Conservation (phyloP, 1,139 yeast genomes). For the Schizosaccharomyces versatilis region DNA sequence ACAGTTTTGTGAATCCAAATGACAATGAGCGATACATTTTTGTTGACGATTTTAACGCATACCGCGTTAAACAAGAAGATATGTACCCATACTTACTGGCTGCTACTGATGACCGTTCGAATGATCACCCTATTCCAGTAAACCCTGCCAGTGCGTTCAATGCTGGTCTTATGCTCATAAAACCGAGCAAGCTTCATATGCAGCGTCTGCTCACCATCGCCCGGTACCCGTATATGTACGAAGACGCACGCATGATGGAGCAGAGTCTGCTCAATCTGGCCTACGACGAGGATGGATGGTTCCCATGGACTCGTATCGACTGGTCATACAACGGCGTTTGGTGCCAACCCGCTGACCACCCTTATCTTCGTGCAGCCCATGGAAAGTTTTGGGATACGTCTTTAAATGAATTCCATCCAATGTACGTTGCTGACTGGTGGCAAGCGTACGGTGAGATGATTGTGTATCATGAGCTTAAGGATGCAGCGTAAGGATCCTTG, state of each 20-base stretch:
- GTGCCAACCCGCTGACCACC: background rate
- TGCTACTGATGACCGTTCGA: background rate
- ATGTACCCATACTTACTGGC: background rate
- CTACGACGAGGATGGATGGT: background rate
- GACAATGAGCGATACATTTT: background rate
- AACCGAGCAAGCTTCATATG: background rate
- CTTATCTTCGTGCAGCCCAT: slow-evolving; percentile 3
- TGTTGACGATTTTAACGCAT: background rate
- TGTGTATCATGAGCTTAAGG: background rate
- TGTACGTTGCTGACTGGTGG: background rate
- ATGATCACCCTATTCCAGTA: background rate
- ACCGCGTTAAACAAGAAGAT: background rate
- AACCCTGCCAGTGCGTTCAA: background rate
- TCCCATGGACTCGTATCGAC: background rate
- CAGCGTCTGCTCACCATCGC: slow-evolving; percentile 1
- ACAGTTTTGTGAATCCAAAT: background rate
- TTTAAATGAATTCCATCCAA: background rate
- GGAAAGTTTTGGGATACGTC: slow-evolving; percentile 1
- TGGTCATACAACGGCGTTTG: slow-evolving; percentile 2
- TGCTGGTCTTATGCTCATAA: background rate
- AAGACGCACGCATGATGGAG: slow-evolving; percentile 2
- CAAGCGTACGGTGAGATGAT: background rate
- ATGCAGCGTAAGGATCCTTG: no score
- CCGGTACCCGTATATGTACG: slow-evolving; percentile 1
- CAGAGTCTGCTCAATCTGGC: background rate